Percentiles rank a stretch among this genome's conserved stretches.
These are phyloP conservation scores for Rhexocercosporidium sp. DNA, from an alignment of 2,329 filamentous ascomycete species.

Conservation along the genomic window DNA sequence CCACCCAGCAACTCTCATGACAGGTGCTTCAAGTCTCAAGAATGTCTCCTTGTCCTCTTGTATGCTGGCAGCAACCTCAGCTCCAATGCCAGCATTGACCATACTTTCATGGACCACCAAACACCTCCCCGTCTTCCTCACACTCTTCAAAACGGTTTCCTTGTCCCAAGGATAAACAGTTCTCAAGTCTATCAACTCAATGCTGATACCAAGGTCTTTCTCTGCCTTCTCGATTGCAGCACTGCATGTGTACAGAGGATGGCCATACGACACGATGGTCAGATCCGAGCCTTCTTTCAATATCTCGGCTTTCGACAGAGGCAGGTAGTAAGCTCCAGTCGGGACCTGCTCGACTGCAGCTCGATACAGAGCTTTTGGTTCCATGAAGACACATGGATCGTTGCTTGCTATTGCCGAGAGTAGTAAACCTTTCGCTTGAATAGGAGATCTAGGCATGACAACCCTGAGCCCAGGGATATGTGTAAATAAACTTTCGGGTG, in stretches of 20 bases:
- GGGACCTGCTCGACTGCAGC: slow-evolving; percentile 77
- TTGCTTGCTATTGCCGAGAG: slow-evolving; percentile 65
- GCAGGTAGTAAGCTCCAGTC: slow-evolving; percentile 68
- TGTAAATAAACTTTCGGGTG: slow-evolving; percentile 72
- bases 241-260: slow-evolving; percentile 71
- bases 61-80: slow-evolving; percentile 73
- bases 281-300: slow-evolving; percentile 69
- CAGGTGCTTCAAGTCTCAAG: slow-evolving; percentile 70
- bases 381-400: slow-evolving; percentile 77
- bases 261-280: slow-evolving; percentile 73
- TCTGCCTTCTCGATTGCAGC: slow-evolving; percentile 70
- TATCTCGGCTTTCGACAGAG: slow-evolving; percentile 71
- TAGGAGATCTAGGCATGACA: slow-evolving; percentile 71
- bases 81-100: slow-evolving; percentile 74
- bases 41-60: slow-evolving; percentile 68
- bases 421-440: slow-evolving; percentile 74
- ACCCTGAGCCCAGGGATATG: slow-evolving; percentile 74
- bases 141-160: slow-evolving; percentile 67
- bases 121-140: slow-evolving; percentile 71
- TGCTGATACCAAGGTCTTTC: slow-evolving; percentile 66
- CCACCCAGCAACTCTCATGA: slow-evolving; percentile 73
- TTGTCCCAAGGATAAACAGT: slow-evolving; percentile 79
- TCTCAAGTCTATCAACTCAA: slow-evolving; percentile 73
- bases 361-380: slow-evolving; percentile 76
- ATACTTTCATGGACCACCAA: slow-evolving; percentile 78